phyloP scores from a whole-genome alignment of 2,329 filamentous ascomycete species.

The Macroventuria anomochaeta region DNA sequence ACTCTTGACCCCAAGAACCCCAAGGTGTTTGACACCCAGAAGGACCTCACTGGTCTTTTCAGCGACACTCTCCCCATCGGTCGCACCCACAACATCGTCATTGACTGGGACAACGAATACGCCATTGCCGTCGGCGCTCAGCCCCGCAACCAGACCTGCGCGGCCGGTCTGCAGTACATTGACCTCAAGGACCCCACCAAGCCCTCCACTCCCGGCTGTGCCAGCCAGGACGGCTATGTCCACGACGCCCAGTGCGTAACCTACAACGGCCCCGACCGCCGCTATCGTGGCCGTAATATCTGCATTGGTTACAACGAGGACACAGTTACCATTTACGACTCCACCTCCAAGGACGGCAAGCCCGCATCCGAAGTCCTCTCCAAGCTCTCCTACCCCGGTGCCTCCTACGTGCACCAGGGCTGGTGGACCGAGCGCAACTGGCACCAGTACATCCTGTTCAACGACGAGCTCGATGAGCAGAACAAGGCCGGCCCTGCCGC shows the following conservation, averaged over 20 bases:
- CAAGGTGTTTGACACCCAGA: conserved; percentile 39
- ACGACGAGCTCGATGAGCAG: conserved; percentile 45
- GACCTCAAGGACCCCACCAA: conserved; percentile 62
- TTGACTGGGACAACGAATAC: conserved; percentile 46
- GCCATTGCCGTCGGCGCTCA: conserved; percentile 44
- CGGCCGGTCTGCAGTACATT: conserved; percentile 63
- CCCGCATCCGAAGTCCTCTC: conserved; percentile 64
- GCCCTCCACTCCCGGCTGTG: conserved; percentile 60
- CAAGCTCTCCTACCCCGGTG: conserved; percentile 60
- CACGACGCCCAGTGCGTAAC: conserved; percentile 67
- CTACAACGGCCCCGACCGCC: conserved; percentile 59
- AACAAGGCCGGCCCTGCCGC: conserved; percentile 37
- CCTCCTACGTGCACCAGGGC: conserved; percentile 64
- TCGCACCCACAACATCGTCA: conserved; percentile 49
- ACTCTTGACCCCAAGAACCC: conserved; percentile 40
- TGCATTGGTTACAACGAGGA: conserved; percentile 65
- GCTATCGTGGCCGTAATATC: conserved; percentile 59
- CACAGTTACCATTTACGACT: conserved; percentile 59
- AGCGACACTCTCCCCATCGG: conserved; percentile 37
- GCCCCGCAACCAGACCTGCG: conserved; percentile 51
- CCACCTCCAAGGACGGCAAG: conserved; percentile 60
- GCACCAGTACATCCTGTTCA: conserved; percentile 44
- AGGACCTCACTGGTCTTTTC: conserved; percentile 37
- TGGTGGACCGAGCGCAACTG: conserved; percentile 56
- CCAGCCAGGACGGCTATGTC: conserved; percentile 63